Evolutionary conservation across 345 rosid genomes (phyloP).

Genomic region (Citrus cavaleriei): DNA sequence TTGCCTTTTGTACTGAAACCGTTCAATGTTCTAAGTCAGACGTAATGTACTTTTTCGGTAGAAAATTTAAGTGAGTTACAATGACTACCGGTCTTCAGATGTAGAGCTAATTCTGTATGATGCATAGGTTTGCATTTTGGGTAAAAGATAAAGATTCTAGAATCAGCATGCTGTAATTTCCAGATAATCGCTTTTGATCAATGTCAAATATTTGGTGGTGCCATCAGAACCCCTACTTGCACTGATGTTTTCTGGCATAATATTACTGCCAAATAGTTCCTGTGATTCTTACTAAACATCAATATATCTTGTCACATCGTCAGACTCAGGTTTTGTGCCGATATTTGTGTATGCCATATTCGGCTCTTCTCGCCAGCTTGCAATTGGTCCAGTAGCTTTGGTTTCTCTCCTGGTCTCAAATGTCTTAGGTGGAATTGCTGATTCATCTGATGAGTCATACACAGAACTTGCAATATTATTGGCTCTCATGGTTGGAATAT

Average conservation of each 20-base stretch:
- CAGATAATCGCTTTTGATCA: not conserved
- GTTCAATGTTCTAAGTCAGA: not conserved
- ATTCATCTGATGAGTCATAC: slow-evolving; percentile 64
- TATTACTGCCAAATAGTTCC: not conserved
- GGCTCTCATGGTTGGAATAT: slow-evolving; percentile 89
- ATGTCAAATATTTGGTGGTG: not conserved
- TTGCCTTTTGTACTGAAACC: not conserved
- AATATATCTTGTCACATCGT: slow-evolving; percentile 7
- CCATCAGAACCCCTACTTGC: not conserved
- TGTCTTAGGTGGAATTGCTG: slow-evolving; percentile 64
- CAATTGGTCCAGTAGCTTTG: slow-evolving; percentile 98
- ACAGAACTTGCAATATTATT: slow-evolving; percentile 89
- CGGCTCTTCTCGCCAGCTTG: slow-evolving; percentile 98
- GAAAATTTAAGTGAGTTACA: not conserved
- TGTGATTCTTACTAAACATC: not conserved
- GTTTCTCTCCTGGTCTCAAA: slow-evolving; percentile 97
- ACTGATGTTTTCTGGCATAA: not conserved
- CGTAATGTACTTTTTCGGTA: not conserved
- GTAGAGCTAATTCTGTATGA: not conserved
- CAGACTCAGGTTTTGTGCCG: slow-evolving; percentile 93
- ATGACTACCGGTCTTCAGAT: not conserved
- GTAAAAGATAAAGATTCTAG: not conserved
- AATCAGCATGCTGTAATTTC: not conserved
- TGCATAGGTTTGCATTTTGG: not conserved
- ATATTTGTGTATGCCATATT: slow-evolving; percentile 81